These are phyloP conservation scores for Ilyonectria destructans DNA, from an alignment of 2,329 filamentous ascomycete genomes.

Conservation along the genomic window DNA sequence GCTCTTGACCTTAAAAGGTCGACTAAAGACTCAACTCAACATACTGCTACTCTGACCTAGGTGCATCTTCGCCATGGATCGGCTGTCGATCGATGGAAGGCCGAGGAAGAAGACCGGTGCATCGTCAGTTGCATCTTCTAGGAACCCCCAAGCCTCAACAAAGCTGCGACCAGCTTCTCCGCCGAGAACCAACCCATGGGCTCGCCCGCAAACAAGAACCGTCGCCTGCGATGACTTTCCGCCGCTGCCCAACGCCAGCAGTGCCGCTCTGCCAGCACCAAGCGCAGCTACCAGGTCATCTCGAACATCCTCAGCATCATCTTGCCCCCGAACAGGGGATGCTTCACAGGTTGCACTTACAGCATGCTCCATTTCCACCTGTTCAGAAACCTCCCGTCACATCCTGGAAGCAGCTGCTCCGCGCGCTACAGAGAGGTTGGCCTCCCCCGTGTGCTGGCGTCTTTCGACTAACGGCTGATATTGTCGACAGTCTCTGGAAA, in stretches of 20 bases:
- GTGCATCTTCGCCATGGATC: constrained; percentile 40
- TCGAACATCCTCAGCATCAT: constrained; percentile 36
- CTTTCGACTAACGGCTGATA: constrained; percentile 32
- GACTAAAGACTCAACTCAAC: not conserved
- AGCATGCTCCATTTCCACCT: constrained; percentile 38
- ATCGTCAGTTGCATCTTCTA: constrained; percentile 15
- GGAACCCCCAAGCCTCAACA: constrained; percentile 34
- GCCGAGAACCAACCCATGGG: constrained; percentile 55
- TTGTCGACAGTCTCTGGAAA: constrained; percentile 50
- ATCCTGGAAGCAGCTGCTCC: constrained; percentile 49
- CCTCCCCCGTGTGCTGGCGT: not conserved
- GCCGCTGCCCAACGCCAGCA: constrained; percentile 37
- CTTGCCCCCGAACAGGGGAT: constrained; percentile 22
- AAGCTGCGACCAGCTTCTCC: constrained; percentile 53
- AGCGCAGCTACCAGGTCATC: constrained; percentile 32
- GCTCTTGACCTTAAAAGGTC: constrained; percentile 15
- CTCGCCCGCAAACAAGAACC: constrained; percentile 19
- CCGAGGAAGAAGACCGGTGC: constrained; percentile 37
- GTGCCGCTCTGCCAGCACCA: constrained; percentile 22
- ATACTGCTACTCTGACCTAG: constrained; percentile 14
- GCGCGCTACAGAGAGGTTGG: constrained; percentile 48
- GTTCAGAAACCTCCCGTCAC: constrained; percentile 44
- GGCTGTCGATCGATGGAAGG: constrained; percentile 49
- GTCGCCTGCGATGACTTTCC: constrained; percentile 40
- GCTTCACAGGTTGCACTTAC: constrained; percentile 24